Conservation (phyloP, 768 basidiomycete genomes). For the Mycena latifolia region DNA sequence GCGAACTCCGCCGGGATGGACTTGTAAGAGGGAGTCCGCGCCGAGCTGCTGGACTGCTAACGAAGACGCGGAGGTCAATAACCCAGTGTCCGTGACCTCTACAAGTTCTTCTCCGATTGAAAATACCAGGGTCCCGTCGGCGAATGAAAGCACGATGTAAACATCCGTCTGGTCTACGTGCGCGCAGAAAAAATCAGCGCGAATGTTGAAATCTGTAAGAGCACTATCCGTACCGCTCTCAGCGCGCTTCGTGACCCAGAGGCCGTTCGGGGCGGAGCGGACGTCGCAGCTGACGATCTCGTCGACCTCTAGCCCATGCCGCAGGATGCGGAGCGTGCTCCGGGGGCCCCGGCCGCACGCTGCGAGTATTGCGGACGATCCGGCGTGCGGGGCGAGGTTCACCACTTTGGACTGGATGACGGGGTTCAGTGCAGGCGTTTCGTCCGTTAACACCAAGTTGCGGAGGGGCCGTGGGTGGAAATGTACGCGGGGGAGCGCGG, state of each 20-base stretch:
- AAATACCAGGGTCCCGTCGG: constrained; percentile 95
- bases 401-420: constrained; percentile 6
- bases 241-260: constrained; percentile 95
- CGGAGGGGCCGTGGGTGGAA: not conserved
- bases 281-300: constrained; percentile 95
- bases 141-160: constrained; percentile 97
- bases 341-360: constrained; percentile 15
- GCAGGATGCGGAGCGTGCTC: not conserved
- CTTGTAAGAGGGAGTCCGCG: constrained; percentile 93
- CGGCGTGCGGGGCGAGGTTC: not conserved
- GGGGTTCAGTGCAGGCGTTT: not conserved
- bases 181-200: not conserved
- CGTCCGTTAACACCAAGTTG: constrained; percentile 5
- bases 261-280: constrained; percentile 95
- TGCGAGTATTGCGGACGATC: not conserved
- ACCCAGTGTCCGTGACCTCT: constrained; percentile 97
- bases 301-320: constrained; percentile 86
- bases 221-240: too few species aligned
- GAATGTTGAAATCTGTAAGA: not conserved
- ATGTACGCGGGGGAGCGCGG: not conserved
- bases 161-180: constrained; percentile 87
- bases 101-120: constrained; percentile 98
- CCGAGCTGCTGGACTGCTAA: constrained; percentile 98
- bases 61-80: constrained; percentile 94
- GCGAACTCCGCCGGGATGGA: constrained; percentile 95